phyloP scores from a whole-genome alignment of 495 filamentous ascomycete genomes.

The Bacidia rubella region DNA sequence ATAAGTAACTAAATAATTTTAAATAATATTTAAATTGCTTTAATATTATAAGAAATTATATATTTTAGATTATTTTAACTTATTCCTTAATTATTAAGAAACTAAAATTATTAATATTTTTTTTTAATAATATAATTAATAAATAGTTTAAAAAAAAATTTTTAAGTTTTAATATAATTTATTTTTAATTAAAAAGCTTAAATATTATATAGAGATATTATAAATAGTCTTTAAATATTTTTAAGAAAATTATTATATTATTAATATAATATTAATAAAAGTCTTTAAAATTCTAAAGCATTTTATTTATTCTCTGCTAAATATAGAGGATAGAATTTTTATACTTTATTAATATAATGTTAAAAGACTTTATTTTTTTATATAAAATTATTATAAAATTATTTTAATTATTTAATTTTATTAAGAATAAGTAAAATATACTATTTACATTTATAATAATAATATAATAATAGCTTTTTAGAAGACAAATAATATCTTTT shows the following conservation, averaged over 20 bases:
- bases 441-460: not conserved
- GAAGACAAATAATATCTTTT: slow-evolving; percentile 3
- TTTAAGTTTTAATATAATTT: not conserved
- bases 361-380: not conserved
- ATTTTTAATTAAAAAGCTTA: not conserved
- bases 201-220: not conserved
- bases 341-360: not conserved
- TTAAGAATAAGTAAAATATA: not conserved
- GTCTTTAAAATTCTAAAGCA: not conserved
- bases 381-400: not conserved
- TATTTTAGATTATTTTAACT: not conserved
- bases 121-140: no score
- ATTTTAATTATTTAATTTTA: not conserved
- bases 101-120: no score
- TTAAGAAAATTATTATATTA: slow-evolving; percentile 6
- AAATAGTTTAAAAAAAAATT: no score
- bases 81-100: no score
- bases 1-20: not conserved
- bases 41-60: not conserved
- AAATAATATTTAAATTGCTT: not conserved
- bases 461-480: slow-evolving; percentile 1
- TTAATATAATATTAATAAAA: slow-evolving; percentile 3
- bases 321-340: not conserved
- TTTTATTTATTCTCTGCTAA: not conserved
- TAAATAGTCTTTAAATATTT: slow-evolving; percentile 1